phyloP scores from a whole-genome alignment of 352 stramenopile species.

The Phytophthora sansomeana region DNA sequence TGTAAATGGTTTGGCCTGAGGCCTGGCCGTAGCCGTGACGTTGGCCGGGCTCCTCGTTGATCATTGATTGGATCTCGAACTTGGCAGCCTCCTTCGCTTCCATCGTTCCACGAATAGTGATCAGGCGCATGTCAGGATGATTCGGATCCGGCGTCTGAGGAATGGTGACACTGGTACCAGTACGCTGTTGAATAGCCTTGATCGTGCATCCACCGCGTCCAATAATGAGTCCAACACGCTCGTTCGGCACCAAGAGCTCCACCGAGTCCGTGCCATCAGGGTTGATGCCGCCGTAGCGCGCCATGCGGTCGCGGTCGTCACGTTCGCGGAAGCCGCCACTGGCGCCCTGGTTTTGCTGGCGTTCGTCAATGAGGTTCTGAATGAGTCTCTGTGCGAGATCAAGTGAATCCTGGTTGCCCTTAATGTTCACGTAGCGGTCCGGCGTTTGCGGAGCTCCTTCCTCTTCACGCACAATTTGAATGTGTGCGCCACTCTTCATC shows the following conservation, averaged over 20 bases:
- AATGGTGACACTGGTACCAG: constrained; percentile 97
- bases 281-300: constrained; percentile 71
- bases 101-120: constrained; percentile 96
- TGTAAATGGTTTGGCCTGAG: constrained; percentile 79
- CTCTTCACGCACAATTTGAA: constrained; percentile 88
- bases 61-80: constrained; percentile 82
- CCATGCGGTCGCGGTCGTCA: constrained; percentile 68
- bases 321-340: constrained; percentile 64
- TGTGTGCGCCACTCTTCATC: constrained; percentile 84
- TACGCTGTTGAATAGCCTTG: constrained; percentile 97
- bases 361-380: constrained; percentile 83
- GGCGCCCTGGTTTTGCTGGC: constrained; percentile 51
- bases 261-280: constrained; percentile 75
- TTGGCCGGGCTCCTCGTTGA: constrained; percentile 69
- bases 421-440: constrained; percentile 80
- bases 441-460: constrained; percentile 56
- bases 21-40: constrained; percentile 40
- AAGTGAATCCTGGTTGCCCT: constrained; percentile 68
- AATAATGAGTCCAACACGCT: constrained; percentile 99
- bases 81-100: constrained; percentile 84
- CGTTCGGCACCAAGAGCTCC: constrained; percentile 94
- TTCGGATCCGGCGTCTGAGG: constrained; percentile 92
- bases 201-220: constrained; percentile 96
- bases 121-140: constrained; percentile 92
- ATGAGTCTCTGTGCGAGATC: constrained; percentile 77